Evolutionary conservation across 495 filamentous ascomycete genomes (phyloP).

Genomic region (Melanomma pulvis-pyrius): DNA sequence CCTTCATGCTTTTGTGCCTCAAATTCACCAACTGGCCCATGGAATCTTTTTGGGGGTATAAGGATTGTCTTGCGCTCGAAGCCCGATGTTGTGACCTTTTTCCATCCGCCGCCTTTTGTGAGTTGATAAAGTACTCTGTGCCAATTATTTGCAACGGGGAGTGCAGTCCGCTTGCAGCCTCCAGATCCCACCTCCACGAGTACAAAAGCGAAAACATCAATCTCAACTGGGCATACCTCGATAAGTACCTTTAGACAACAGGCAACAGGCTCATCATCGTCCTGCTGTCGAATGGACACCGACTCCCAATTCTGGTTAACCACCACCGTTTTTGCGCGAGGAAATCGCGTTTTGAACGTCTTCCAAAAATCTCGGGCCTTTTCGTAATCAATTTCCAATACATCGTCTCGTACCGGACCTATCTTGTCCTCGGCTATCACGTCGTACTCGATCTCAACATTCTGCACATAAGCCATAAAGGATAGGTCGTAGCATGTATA

Average conservation of each 20-base stretch:
- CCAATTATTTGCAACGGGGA: constrained; percentile 4
- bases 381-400: constrained; percentile 1
- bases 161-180: not conserved
- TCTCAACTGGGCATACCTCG: constrained; percentile 4
- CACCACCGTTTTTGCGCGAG: constrained; percentile 3
- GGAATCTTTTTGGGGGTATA: constrained; percentile 1
- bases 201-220: constrained; percentile 8
- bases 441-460: constrained; percentile 19
- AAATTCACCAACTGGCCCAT: constrained; percentile 12
- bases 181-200: constrained; percentile 3
- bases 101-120: constrained; percentile 6
- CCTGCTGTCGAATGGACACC: not conserved
- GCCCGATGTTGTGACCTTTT: constrained; percentile 5
- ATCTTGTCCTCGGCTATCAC: not conserved
- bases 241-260: constrained; percentile 1
- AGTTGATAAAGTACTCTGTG: constrained; percentile 11
- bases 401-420: constrained; percentile 1
- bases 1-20: not conserved
- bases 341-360: constrained; percentile 12
- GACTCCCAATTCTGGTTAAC: constrained; percentile 11
- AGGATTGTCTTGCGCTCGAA: constrained; percentile 11
- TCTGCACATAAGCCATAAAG: constrained; percentile 3
- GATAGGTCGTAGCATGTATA: constrained; percentile 1
- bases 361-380: constrained; percentile 5
- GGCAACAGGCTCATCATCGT: constrained; percentile 4